Evolutionary conservation across 768 basidiomycete species (phyloP).

Genomic region (Auricularia auricula-judae): DNA sequence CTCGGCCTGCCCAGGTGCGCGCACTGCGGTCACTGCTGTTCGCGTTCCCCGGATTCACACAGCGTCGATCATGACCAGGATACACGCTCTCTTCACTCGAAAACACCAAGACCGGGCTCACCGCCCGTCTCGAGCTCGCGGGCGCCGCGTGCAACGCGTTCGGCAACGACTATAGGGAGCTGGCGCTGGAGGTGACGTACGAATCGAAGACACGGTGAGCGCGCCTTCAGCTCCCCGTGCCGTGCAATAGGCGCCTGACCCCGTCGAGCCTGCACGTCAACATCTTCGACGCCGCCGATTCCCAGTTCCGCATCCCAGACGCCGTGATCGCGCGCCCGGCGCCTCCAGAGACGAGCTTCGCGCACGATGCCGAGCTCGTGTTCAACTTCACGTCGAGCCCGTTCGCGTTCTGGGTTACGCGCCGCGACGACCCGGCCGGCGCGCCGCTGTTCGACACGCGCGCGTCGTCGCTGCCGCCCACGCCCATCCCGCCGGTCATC

Average conservation of each 20-base stretch:
- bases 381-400: conserved; percentile 57
- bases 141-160: conserved; percentile 55
- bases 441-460: conserved; percentile 64
- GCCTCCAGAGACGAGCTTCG: conserved; percentile 23
- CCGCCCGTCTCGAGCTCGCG: conserved; percentile 41
- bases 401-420: conserved; percentile 74
- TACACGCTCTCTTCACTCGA: conserved; percentile 38
- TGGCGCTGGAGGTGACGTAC: conserved; percentile 59
- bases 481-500: conserved; percentile 49
- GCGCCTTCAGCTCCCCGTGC: not conserved
- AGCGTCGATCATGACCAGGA: conserved; percentile 24
- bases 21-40: not conserved
- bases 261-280: conserved; percentile 49
- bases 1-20: conserved; percentile 21
- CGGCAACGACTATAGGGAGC: conserved; percentile 43
- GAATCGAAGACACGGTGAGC: conserved; percentile 41
- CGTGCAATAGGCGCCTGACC: not conserved
- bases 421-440: conserved; percentile 43
- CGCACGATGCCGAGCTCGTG: conserved; percentile 43
- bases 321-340: conserved; percentile 30
- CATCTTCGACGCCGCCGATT: conserved; percentile 46
- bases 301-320: conserved; percentile 58
- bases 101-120: conserved; percentile 37
- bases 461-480: conserved; percentile 43
- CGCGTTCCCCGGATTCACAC: not conserved